Percentiles rank a stretch among this genome's conserved stretches.
Evolutionary conservation across 108 stramenopile species (phyloP).

Genomic region (Aurantiochytrium sp.): DNA sequence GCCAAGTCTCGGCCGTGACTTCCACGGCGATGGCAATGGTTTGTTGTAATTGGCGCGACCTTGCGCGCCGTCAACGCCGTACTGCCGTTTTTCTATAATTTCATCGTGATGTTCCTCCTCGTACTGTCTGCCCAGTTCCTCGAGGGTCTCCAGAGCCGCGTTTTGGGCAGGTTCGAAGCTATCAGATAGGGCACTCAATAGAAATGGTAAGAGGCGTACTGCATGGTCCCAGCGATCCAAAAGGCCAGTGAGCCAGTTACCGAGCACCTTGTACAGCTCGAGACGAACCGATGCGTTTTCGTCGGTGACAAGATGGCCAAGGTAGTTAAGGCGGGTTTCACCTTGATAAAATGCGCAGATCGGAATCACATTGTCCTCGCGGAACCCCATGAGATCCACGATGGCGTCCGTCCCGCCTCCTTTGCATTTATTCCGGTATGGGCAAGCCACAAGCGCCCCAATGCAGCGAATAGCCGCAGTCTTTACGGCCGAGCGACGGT

Average conservation of each 20-base stretch:
- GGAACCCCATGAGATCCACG: constrained; percentile 49
- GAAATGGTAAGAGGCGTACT: constrained; percentile 50
- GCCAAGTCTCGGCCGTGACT: constrained; percentile 38
- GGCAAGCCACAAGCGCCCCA: constrained; percentile 27
- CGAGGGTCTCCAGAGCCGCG: background rate
- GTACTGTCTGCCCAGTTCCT: constrained; percentile 23
- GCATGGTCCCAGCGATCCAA: constrained; percentile 52
- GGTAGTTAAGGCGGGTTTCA: constrained; percentile 43
- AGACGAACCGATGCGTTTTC: constrained; percentile 29
- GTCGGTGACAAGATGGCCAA: constrained; percentile 34
- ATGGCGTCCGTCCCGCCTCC: constrained; percentile 53
- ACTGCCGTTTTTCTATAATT: constrained; percentile 24
- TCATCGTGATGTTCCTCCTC: constrained; percentile 32
- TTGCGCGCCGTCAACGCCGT: constrained; percentile 25
- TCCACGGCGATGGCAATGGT: background rate
- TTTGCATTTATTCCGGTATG: constrained; percentile 43
- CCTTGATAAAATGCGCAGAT: constrained; percentile 45
- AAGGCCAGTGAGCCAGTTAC: constrained; percentile 42
- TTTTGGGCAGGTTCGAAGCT: background rate
- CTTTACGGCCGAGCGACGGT: constrained; percentile 42
- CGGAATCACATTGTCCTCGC: constrained; percentile 55
- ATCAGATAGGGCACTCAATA: constrained; percentile 45
- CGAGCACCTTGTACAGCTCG: constrained; percentile 29
- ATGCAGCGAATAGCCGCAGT: constrained; percentile 32
- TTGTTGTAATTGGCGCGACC: background rate